phyloP scores from a whole-genome alignment of 1,139 yeast species.

The Magnusiomyces starmeri region DNA sequence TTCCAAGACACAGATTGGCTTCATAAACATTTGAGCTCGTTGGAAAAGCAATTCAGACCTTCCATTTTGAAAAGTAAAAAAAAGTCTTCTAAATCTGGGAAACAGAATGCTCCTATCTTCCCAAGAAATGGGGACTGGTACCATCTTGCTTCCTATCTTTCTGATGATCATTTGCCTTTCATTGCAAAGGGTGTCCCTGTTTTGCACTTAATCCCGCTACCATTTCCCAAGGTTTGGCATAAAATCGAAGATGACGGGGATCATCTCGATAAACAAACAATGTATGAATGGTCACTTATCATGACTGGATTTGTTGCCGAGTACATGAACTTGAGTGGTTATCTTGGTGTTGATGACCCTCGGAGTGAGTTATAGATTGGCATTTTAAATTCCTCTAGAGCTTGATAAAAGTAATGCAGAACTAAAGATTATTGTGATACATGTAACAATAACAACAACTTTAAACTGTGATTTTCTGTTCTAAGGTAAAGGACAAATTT shows the following conservation, averaged over 20 bases:
- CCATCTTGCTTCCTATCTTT: constrained; percentile 33
- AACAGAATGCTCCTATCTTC: constrained; percentile 17
- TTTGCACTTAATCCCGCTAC: constrained; percentile 45
- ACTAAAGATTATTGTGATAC: no score
- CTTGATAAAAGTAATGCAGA: no score
- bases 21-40: constrained; percentile 34
- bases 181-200: constrained; percentile 40
- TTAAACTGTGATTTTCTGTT: no score
- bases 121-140: constrained; percentile 12
- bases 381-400: no score
- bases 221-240: constrained; percentile 49
- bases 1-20: constrained; percentile 38
- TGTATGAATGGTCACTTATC: constrained; percentile 35
- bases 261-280: constrained; percentile 29
- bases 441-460: no score
- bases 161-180: constrained; percentile 52
- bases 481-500: no score
- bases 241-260: constrained; percentile 36
- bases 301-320: constrained; percentile 33
- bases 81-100: neutral
- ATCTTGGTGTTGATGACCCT: constrained; percentile 5
- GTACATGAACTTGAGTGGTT: constrained; percentile 26
- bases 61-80: constrained; percentile 12
- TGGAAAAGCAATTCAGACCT: constrained; percentile 22
- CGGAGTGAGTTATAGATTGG: constrained; percentile 3